Conservation (phyloP, 2,329 filamentous ascomycete genomes). For the Talaromyces albobiverticillius region DNA sequence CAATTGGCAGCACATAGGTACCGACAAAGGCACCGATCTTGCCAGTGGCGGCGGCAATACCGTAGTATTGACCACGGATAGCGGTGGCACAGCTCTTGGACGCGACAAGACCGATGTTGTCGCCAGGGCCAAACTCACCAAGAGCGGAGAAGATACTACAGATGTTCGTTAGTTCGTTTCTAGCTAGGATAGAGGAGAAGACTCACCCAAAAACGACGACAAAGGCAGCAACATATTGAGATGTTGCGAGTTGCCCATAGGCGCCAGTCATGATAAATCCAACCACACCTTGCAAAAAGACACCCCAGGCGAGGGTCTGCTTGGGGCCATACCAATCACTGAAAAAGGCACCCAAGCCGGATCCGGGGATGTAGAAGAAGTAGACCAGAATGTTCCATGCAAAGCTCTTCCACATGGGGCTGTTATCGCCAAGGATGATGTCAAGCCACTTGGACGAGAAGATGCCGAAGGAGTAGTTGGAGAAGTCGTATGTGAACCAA, state of each 20-base stretch:
- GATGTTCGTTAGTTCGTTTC: background rate
- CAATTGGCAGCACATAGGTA: slow-evolving; percentile 75
- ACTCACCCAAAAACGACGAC: slow-evolving; percentile 69
- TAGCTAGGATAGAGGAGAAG: background rate
- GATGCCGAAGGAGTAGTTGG: slow-evolving; percentile 78
- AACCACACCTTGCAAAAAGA: slow-evolving; percentile 69
- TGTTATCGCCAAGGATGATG: slow-evolving; percentile 59
- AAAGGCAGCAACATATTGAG: slow-evolving; percentile 68
- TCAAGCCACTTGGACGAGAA: slow-evolving; percentile 65
- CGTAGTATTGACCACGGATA: slow-evolving; percentile 74
- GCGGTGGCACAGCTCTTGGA: slow-evolving; percentile 86
- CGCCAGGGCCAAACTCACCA: slow-evolving; percentile 79
- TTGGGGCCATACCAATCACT: slow-evolving; percentile 78
- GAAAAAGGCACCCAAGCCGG: slow-evolving; percentile 70
- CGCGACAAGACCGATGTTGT: slow-evolving; percentile 86
- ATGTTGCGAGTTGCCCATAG: slow-evolving; percentile 67
- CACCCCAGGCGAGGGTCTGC: slow-evolving; percentile 68
- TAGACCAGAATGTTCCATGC: slow-evolving; percentile 90
- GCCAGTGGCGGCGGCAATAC: slow-evolving; percentile 45
- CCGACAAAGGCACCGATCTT: slow-evolving; percentile 72
- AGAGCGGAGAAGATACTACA: slow-evolving; percentile 67
- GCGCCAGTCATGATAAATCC: slow-evolving; percentile 87
- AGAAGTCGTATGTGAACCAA: slow-evolving; percentile 90
- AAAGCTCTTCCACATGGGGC: slow-evolving; percentile 71
- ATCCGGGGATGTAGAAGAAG: slow-evolving; percentile 83